These are phyloP conservation scores for Colletotrichum graminicola DNA, from an alignment of 2,329 filamentous ascomycete genomes.

Conservation along the genomic window DNA sequence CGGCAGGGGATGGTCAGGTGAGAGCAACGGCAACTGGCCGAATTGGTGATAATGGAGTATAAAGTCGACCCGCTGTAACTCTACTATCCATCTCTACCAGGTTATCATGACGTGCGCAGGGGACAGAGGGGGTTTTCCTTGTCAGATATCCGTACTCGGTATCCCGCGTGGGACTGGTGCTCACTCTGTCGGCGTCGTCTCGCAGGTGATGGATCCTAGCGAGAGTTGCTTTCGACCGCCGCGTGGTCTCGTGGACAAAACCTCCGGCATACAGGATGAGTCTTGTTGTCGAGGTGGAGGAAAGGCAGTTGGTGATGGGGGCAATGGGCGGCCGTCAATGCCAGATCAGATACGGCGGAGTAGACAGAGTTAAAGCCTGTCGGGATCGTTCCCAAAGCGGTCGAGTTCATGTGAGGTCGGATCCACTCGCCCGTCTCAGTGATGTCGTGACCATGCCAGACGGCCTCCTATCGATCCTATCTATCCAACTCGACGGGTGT, in stretches of 20 bases:
- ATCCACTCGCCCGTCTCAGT: background rate
- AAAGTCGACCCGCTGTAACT: background rate
- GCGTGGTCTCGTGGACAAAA: background rate
- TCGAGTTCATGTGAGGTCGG: background rate
- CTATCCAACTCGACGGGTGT: background rate
- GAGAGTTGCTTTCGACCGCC: background rate
- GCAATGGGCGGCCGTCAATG: conserved; percentile 34
- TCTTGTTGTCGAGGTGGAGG: background rate
- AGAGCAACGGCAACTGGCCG: background rate
- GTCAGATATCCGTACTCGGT: no score
- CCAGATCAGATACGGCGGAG: conserved; percentile 26
- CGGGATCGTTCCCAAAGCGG: background rate
- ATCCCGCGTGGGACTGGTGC: background rate
- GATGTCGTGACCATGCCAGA: background rate
- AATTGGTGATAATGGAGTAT: conserved; percentile 4
- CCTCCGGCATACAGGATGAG: background rate
- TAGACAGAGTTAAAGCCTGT: conserved; percentile 2
- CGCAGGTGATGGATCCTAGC: background rate
- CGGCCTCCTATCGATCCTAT: background rate
- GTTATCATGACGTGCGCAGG: conserved; percentile 2
- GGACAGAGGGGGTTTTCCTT: background rate
- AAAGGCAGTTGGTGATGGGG: background rate
- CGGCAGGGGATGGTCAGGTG: conserved; percentile 9
- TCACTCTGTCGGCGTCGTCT: background rate
- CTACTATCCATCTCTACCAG: background rate